Evolutionary conservation across 352 stramenopile species (phyloP), one percentile per base, ranked within the genome.

Genomic region (Pythium periplocum): DNA sequence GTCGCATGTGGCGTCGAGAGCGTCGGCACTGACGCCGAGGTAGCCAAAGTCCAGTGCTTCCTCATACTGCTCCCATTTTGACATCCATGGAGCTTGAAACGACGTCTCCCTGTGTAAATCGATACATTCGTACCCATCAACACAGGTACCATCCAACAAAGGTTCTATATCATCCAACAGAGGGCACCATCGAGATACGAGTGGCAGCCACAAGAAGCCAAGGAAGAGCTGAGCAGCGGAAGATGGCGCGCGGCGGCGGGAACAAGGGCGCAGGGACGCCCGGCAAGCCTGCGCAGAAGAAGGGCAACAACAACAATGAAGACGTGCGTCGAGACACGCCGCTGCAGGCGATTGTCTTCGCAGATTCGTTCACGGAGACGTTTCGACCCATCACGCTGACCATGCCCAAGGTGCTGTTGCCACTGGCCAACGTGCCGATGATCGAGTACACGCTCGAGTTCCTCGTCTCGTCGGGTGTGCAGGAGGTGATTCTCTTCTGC

Each of bases 361-460:
- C 96, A 17, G 95, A 99, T 68, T 95, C 87, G 44, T 98, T 98
- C 71, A 79, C 75, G 5, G 89, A 97, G 61, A 96, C 90, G 45
- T 98, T 98, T 77, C 87, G 93, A 34, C 95, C 90, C 34, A 88
- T 97, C 53, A 93, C 85, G 50, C 64, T 90, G n/a, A 59, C 80
- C 41, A 64, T 71, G 50, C 93, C 94, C 37, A 98, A 98, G 70
- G 83, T 98, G 26, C 66, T 99, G 26, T 90, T 98, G 40, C 96
- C 96, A 10, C 74, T 99, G 34, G 96, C 96, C 48, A 98, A 99
- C 76, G 87, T 98, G 10, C 85, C 95, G 0, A 90, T 99, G 72
- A 76, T 99, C 54, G 93, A 99, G 69, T 99, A 99, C 70, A 87
- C 93, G 46, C 83, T 99, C 42, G 96, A 99, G 71, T 98, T 98